These are phyloP conservation scores for Sugiyamaella americana DNA, from an alignment of 805 yeast species.

Conservation along the genomic window DNA sequence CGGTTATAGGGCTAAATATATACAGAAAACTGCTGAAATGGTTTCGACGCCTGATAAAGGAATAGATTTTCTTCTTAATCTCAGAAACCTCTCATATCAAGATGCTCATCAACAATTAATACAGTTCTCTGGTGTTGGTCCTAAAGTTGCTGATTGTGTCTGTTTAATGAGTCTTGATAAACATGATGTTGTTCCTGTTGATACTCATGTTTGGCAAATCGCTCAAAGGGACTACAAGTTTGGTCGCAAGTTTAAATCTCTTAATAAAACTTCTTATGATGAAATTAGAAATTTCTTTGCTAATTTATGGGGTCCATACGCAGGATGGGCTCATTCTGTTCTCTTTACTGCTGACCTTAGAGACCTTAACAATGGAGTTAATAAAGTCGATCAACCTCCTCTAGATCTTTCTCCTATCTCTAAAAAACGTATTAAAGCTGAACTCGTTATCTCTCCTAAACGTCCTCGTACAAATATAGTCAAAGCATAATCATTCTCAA, in stretches of 20 bases:
- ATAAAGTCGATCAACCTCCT: too few relatives aligned
- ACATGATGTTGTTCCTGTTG: constrained; percentile 87
- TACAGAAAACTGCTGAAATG: constrained; percentile 64
- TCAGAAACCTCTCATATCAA: constrained; percentile 44
- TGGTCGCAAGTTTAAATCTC: constrained; percentile 37
- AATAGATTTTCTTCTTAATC: constrained; percentile 25
- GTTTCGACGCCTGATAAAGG: constrained; percentile 33
- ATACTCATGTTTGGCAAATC: constrained; percentile 89
- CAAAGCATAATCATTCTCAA: too few relatives aligned
- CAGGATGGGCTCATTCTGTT: constrained; percentile 99
- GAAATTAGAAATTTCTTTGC: constrained; percentile 55
- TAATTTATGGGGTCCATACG: constrained; percentile 77
- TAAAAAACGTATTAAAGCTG: too few relatives aligned
- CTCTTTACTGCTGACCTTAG: constrained; percentile 75
- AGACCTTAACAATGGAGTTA: constrained; percentile 17
- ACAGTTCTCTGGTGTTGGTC: constrained; percentile 83
- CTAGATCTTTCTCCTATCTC: too few relatives aligned
- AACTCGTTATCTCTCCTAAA: too few relatives aligned
- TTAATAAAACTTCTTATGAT: constrained; percentile 48
- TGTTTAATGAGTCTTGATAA: constrained; percentile 85
- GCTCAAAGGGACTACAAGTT: constrained; percentile 76
- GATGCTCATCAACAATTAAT: constrained; percentile 55
- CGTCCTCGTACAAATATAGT: too few relatives aligned
- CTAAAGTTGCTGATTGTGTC: constrained; percentile 96
- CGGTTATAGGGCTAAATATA: constrained; percentile 90